Conservation (phyloP, 768 basidiomycete species). For the Leucocoprinus leucothites region DNA sequence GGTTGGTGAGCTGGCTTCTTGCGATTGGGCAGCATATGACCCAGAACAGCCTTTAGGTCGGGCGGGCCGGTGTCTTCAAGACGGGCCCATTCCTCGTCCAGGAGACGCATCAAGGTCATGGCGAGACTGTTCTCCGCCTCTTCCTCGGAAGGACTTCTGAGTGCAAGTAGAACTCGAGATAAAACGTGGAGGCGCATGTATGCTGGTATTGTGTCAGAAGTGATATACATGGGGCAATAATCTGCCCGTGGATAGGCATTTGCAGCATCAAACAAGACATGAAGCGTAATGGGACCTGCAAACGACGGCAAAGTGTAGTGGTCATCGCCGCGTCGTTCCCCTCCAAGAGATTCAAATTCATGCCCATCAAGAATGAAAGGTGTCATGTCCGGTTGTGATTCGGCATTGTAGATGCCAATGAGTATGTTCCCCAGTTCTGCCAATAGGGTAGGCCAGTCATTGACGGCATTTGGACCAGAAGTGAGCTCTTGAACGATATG, state of each 20-base stretch:
- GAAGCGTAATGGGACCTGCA: slow-evolving; percentile 61
- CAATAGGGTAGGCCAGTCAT: slow-evolving; percentile 55
- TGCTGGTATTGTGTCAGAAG: slow-evolving; percentile 64
- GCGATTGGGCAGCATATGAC: slow-evolving; percentile 46
- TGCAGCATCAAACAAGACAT: slow-evolving; percentile 53
- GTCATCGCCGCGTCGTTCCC: slow-evolving; percentile 38
- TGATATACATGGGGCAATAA: slow-evolving; percentile 72
- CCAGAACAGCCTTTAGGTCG: slow-evolving; percentile 64
- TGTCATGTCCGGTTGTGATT: slow-evolving; percentile 12
- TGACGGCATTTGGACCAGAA: slow-evolving; percentile 32
- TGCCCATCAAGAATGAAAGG: slow-evolving; percentile 38
- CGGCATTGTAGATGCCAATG: slow-evolving; percentile 36
- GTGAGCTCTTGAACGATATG: slow-evolving; percentile 60
- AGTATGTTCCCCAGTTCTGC: slow-evolving; percentile 52
- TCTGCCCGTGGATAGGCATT: slow-evolving; percentile 40
- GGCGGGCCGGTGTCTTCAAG: slow-evolving; percentile 74
- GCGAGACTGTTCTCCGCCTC: slow-evolving; percentile 70
- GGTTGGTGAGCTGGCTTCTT: slow-evolving; percentile 7
- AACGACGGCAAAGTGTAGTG: slow-evolving; percentile 63
- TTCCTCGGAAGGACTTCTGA: slow-evolving; percentile 49
- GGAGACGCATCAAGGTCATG: slow-evolving; percentile 62
- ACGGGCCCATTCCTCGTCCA: slow-evolving; percentile 68
- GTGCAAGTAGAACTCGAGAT: slow-evolving; percentile 53
- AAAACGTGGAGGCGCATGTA: slow-evolving; percentile 87
- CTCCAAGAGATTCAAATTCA: slow-evolving; percentile 57